Conservation (phyloP, 2,329 filamentous ascomycete genomes). For the Penicillium brasilianum region DNA sequence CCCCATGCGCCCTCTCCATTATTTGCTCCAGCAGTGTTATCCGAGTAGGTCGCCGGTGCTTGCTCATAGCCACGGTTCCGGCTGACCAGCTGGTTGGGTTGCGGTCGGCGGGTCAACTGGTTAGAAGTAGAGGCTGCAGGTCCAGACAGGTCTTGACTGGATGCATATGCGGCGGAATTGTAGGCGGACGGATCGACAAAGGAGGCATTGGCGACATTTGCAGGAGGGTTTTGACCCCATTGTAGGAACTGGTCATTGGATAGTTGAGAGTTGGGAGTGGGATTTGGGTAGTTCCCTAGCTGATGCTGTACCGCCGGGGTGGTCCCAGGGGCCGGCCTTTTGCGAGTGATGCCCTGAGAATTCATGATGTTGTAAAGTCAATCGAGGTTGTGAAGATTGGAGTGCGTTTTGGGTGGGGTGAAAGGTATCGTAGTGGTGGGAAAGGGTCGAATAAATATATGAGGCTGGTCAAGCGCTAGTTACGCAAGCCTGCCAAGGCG, state of each 20-base stretch:
- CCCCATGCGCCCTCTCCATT: slow-evolving; percentile 49
- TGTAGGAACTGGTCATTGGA: slow-evolving; percentile 60
- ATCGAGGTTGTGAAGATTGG: slow-evolving; percentile 1
- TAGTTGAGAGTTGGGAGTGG: slow-evolving; percentile 50
- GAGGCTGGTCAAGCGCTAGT: not conserved
- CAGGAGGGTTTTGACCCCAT: slow-evolving; percentile 56
- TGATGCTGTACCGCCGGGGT: slow-evolving; percentile 65
- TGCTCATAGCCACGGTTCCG: slow-evolving; percentile 47
- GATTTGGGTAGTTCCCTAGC: slow-evolving; percentile 55
- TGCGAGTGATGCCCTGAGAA: slow-evolving; percentile 59
- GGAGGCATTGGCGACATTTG: slow-evolving; percentile 37
- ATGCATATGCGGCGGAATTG: slow-evolving; percentile 37
- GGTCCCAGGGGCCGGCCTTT: slow-evolving; percentile 75
- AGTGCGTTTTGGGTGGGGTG: not conserved
- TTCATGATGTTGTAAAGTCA: slow-evolving; percentile 37
- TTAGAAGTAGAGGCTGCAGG: slow-evolving; percentile 48
- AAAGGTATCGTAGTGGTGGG: not conserved
- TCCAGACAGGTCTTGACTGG: slow-evolving; percentile 58
- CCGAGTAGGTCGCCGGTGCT: slow-evolving; percentile 36
- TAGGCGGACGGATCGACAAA: slow-evolving; percentile 49
- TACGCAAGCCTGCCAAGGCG: not conserved
- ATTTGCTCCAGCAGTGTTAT: slow-evolving; percentile 30
- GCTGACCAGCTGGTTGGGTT: slow-evolving; percentile 46
- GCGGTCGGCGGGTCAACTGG: slow-evolving; percentile 49
- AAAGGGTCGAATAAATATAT: not conserved